Evolutionary conservation across 768 basidiomycete genomes (phyloP).

Genomic region (Russula ochroleuca): DNA sequence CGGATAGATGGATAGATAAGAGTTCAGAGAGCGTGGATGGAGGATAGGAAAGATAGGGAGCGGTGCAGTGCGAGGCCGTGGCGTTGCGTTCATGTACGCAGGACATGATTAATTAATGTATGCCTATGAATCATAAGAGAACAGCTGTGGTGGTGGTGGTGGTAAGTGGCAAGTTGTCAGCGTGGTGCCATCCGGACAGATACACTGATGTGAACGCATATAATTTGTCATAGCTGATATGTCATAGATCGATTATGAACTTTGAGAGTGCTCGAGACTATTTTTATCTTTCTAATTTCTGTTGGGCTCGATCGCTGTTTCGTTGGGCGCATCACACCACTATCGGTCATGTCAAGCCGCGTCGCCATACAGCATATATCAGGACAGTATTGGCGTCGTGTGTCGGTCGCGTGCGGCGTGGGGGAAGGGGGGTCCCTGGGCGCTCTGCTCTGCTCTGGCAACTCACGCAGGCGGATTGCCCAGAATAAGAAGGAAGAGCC

Average conservation of each 20-base stretch:
- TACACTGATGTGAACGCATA: neutral
- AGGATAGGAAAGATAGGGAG: too few species aligned
- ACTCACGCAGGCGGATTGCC: neutral
- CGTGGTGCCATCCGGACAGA: neutral
- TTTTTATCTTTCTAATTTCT: neutral
- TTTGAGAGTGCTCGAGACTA: neutral
- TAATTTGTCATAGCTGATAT: neutral
- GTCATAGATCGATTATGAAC: neutral
- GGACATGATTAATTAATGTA: neutral
- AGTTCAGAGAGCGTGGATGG: neutral
- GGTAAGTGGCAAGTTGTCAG: neutral
- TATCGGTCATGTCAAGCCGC: neutral
- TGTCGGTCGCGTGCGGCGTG: neutral
- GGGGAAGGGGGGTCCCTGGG: neutral
- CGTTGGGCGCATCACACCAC: neutral
- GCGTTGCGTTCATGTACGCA: neutral
- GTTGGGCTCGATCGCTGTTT: neutral
- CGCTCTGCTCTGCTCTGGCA: neutral
- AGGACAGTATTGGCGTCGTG: neutral
- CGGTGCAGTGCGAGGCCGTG: neutral
- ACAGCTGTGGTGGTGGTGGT: neutral
- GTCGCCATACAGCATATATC: neutral
- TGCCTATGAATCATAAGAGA: neutral
- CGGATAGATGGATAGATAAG: neutral
- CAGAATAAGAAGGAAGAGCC: neutral